A percentile compares a stretch with the other conserved stretches of the same genome.
phyloP scores from a whole-genome alignment of 805 yeast genomes.

The Pichia manshurica region DNA sequence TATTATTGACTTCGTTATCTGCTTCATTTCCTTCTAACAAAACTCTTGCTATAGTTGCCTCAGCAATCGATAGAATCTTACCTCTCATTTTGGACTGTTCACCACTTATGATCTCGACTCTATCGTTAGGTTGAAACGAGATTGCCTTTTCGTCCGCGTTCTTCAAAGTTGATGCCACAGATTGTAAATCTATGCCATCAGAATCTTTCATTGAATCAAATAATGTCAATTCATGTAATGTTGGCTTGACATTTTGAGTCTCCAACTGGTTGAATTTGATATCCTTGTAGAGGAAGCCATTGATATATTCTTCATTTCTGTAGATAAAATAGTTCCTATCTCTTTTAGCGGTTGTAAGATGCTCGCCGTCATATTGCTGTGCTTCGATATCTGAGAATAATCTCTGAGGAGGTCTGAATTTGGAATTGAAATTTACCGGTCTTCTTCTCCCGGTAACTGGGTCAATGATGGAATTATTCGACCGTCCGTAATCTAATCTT shows the following conservation, averaged over 20 bases:
- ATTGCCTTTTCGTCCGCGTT: conserved; percentile 49
- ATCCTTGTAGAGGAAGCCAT: conserved; percentile 83
- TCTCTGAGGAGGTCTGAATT: conserved; percentile 76
- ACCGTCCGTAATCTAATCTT: conserved; percentile 83
- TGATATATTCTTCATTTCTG: conserved; percentile 81
- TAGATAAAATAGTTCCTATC: conserved; percentile 62
- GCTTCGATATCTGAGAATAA: conserved; percentile 89
- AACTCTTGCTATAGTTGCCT: conserved; percentile 48
- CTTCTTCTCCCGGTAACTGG: conserved; percentile 30
- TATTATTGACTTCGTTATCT: conserved; percentile 51
- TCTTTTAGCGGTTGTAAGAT: conserved; percentile 54
- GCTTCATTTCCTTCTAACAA: conserved; percentile 43
- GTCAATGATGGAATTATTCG: conserved; percentile 23
- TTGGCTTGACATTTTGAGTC: conserved; percentile 75
- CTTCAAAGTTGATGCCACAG: conserved; percentile 82
- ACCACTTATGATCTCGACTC: conserved; percentile 86
- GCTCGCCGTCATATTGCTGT: conserved; percentile 70
- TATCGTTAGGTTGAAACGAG: conserved; percentile 86
- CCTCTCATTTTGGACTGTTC: conserved; percentile 91
- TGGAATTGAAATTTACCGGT: conserved; percentile 45
- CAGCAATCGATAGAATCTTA: conserved; percentile 60
- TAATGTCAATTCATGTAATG: conserved; percentile 79
- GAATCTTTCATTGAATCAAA: conserved; percentile 52
- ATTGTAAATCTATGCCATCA: conserved; percentile 78
- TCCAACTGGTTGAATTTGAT: conserved; percentile 77